Evolutionary conservation across 495 filamentous ascomycete species (phyloP), one percentile per base, ranked within the genome.

Genomic region (Aspergillus wentii): DNA sequence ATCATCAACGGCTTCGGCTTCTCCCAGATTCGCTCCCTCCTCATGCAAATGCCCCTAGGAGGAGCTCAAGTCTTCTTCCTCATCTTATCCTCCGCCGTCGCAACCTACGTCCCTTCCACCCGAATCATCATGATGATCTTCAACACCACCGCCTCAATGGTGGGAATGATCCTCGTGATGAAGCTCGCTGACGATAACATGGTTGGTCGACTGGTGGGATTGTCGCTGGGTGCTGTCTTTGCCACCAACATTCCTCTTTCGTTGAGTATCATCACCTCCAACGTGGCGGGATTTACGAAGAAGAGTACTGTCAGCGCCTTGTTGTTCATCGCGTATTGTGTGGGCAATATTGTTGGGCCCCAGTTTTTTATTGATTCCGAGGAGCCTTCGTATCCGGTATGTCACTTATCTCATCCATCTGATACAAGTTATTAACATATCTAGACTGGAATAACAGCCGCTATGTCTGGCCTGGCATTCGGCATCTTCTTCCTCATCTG

Each of bases 201-300:
- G 33, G 65, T 54, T 3, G 78, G 74, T 0, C 61, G 75, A 17
- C 66, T 81, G 40, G 66, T 62, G 0, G 75, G 75, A 0, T 68
- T 79, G 44, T 77, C 77, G 35, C 41, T 81, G 0, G 71, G 66
- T 1, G 61, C 72, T 34, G 66, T 71, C 9, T 62, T 60, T 29
- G 64, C 78, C 1, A 72, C 69, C 20, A 76, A 75, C 21, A 74
- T 79, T 48, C 77, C 79, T 0, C 68, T 74, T 1, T 52, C 76
- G 0, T 51, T 81, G 14, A 70, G 66, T 22, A 48, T 81, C 10
- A 72, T 81, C 34, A 69, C 61, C 0, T 75, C 70, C 5, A 83
- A 83, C 41, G 71, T 85, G 1, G 76, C 75, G 2, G 79, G 76
- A 9, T 79, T 77, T 53, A 80, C 78, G 13, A 82, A 82, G 50